Evolutionary conservation across 2,329 filamentous ascomycete species (phyloP), one percentile per base, ranked within the genome.

Genomic region (Esteya vermicola): DNA sequence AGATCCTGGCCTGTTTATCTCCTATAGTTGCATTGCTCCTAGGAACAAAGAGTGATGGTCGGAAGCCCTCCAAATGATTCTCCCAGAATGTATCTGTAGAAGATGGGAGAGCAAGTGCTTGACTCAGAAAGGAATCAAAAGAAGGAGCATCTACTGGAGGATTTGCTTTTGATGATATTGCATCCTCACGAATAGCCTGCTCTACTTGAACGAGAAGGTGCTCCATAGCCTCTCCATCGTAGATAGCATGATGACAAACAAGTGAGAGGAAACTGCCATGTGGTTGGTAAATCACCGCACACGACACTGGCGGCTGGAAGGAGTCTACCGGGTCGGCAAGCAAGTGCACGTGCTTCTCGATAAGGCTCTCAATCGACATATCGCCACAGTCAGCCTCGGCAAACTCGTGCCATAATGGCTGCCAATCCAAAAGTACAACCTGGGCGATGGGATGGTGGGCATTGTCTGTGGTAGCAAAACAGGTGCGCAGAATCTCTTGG

Each of bases 201-300:
- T 91, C 76, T 2, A 93, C 62, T 51, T 94, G 86, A 0, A 70
- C 57, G 20, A 89, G 67, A 0, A 95, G 62, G 9, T 67, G 64
- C 1, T 68, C 62, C 51, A 94, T 80, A 0, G 85, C 85, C 27
- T 81, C 75, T 0, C 81, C 88, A 57, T 95, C 88, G 50, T 94
- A 93, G 1, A 94, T 62, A 2, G 85, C 83, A 58, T 95, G 88
- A 50, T 94, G 86, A 49, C 63, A 77, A 28, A 65, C 56, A 36
- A 68, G 68, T 0, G 63, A 78, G 2, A 68, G 50, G 33, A 65
- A 67, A 0, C 43, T 38, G 0, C 45, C 51, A 0, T 49, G 52
- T 6, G 50, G 49, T 1, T 45, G 36, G 4, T 56, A 49, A 9
- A 74, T 56, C 0, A 65, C 38, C 0, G 61, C 65, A 37, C 68